Conservation (phyloP, 768 basidiomycete genomes). For the Fomitopsis serialis region DNA sequence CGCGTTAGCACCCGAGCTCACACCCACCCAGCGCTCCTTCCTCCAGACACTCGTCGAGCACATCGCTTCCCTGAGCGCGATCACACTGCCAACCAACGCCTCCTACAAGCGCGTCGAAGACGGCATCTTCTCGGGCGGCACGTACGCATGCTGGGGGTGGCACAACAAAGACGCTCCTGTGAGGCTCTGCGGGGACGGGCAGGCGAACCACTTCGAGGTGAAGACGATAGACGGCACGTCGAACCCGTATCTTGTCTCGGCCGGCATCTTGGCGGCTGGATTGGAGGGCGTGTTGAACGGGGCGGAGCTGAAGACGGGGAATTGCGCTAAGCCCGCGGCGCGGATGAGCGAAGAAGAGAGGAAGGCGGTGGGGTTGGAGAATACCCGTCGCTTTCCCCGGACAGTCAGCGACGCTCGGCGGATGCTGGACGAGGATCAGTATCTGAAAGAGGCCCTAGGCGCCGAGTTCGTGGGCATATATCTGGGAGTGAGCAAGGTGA, state of each 20-base stretch:
- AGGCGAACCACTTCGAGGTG: conserved; percentile 58
- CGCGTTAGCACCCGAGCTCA: conserved; percentile 26
- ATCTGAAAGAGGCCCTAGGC: conserved; percentile 38
- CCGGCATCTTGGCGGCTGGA: conserved; percentile 51
- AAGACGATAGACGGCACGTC: conserved; percentile 59
- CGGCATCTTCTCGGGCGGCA: conserved; percentile 67
- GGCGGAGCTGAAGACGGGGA: conserved; percentile 24
- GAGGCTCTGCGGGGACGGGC: conserved; percentile 51
- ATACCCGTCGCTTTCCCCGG: conserved; percentile 28
- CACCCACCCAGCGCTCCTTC: conserved; percentile 48
- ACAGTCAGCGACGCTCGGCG: conserved; percentile 44
- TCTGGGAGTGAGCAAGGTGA: conserved; percentile 37
- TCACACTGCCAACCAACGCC: conserved; percentile 51
- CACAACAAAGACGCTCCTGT: conserved; percentile 65
- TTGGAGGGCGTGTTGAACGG: conserved; percentile 39
- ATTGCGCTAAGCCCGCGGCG: conserved; percentile 30
- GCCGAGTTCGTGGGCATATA: conserved; percentile 43
- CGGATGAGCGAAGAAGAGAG: conserved; percentile 37
- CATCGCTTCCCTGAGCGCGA: conserved; percentile 49
- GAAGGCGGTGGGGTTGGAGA: conserved; percentile 35
- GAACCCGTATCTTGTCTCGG: conserved; percentile 55
- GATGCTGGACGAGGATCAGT: conserved; percentile 30
- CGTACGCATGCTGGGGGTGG: conserved; percentile 61
- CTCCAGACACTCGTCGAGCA: conserved; percentile 53
- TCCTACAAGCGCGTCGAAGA: conserved; percentile 65